Conservation (phyloP, 345 rosid genomes). For the Syzygium jambos region DNA sequence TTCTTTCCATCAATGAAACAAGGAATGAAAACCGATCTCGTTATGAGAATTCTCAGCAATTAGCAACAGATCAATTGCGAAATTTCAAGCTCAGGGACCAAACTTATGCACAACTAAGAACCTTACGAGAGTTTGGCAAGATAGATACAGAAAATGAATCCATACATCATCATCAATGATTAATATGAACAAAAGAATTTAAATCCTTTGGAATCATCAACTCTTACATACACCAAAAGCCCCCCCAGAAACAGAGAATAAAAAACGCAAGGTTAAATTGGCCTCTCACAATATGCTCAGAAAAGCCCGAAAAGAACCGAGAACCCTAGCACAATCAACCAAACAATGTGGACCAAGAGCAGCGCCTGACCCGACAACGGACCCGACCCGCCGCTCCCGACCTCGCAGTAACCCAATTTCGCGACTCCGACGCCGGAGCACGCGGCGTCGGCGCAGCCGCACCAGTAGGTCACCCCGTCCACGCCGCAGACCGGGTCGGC, state of each 20-base stretch:
- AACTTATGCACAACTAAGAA: neutral
- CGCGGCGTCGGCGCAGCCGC: slow-evolving; percentile 80
- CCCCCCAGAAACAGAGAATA: neutral
- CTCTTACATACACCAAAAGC: neutral
- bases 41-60: neutral
- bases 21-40: neutral
- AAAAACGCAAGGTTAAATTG: neutral
- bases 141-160: neutral
- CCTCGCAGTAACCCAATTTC: slow-evolving; percentile 67
- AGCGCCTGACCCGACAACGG: slow-evolving; percentile 86
- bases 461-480: slow-evolving; percentile 91
- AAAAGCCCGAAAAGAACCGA: slow-evolving; percentile 78
- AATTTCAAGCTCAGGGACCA: too few relatives aligned
- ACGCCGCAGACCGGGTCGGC: slow-evolving; percentile 87
- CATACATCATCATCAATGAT: neutral
- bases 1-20: neutral
- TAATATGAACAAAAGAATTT: neutral
- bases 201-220: neutral
- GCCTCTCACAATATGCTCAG: slow-evolving; percentile 9
- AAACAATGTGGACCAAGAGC: slow-evolving; percentile 80
- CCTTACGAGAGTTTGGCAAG: neutral
- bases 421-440: slow-evolving; percentile 60
- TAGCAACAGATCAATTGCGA: neutral
- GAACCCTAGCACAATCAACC: slow-evolving; percentile 82
- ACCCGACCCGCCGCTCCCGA: slow-evolving; percentile 58